Percentiles rank a stretch among this genome's conserved stretches.
Conservation (phyloP, 106 monocot genomes). For the Triglochin maritima region DNA sequence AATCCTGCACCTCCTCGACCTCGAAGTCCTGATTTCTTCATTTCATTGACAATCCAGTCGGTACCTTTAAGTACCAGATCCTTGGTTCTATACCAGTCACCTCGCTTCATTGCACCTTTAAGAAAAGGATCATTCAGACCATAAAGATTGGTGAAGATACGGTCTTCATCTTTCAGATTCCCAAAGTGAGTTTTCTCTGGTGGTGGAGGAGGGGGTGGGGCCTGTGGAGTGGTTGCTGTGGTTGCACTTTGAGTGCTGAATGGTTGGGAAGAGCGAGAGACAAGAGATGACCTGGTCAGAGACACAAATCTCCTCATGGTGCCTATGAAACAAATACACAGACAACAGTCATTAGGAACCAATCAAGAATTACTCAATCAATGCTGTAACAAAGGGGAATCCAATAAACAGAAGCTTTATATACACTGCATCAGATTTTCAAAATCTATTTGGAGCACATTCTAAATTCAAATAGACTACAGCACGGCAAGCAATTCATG, state of each 20-base stretch:
- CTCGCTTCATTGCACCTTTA: slow-evolving; percentile 61
- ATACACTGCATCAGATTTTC: no score
- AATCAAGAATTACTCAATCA: background rate
- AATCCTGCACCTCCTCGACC: slow-evolving; percentile 69
- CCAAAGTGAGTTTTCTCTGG: slow-evolving; percentile 60
- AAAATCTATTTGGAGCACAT: no score
- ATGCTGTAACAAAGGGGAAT: no score
- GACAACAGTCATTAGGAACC: background rate
- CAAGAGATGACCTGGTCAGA: slow-evolving; percentile 7
- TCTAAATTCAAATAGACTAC: no score
- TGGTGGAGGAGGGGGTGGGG: slow-evolving; percentile 50
- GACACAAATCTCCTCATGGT: slow-evolving; percentile 17
- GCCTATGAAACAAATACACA: slow-evolving; percentile 1
- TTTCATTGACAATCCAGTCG: slow-evolving; percentile 69
- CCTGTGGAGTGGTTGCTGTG: slow-evolving; percentile 14
- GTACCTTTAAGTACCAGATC: slow-evolving; percentile 50
- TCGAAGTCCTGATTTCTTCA: slow-evolving; percentile 58
- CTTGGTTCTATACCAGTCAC: slow-evolving; percentile 59
- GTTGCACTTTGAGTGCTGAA: slow-evolving; percentile 44
- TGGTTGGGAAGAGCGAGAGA: background rate
- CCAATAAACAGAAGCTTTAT: no score
- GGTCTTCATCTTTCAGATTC: slow-evolving; percentile 50
- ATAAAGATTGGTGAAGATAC: slow-evolving; percentile 64
- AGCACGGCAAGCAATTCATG: no score
- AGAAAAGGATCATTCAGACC: slow-evolving; percentile 63